Percentiles rank a stretch among this genome's conserved stretches.
phyloP scores from a whole-genome alignment of 2,329 filamentous ascomycete genomes.

The Nothophoma quercina region DNA sequence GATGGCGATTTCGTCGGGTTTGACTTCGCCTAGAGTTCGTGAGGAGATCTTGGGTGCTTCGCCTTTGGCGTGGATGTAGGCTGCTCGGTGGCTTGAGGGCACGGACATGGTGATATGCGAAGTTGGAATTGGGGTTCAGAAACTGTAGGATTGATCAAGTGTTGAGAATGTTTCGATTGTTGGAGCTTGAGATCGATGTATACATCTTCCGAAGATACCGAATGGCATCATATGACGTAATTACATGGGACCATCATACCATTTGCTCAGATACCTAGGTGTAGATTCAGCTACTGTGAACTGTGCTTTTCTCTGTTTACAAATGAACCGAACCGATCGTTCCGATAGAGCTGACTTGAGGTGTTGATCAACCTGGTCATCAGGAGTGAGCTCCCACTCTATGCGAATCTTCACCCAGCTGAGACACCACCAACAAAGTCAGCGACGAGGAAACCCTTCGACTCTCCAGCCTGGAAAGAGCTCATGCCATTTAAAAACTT shows the following conservation, averaged over 20 bases:
- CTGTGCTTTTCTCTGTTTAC: too few relatives aligned
- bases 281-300: too few relatives aligned
- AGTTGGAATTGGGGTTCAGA: background rate
- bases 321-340: too few relatives aligned
- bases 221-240: too few relatives aligned
- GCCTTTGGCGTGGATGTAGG: conserved; percentile 4
- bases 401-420: too few relatives aligned
- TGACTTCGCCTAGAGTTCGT: conserved; percentile 56
- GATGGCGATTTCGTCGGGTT: conserved; percentile 57
- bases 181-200: too few relatives aligned
- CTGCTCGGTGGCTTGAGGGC: conserved; percentile 4
- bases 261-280: too few relatives aligned
- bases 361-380: too few relatives aligned
- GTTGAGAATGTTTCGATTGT: background rate
- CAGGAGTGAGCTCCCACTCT: too few relatives aligned
- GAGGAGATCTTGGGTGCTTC: conserved; percentile 18
- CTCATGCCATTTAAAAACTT: conserved; percentile 18
- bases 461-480: conserved; percentile 4
- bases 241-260: too few relatives aligned
- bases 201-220: too few relatives aligned
- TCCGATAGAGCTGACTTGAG: too few relatives aligned
- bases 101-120: background rate
- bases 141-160: background rate
- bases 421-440: conserved; percentile 18
- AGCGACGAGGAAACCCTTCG: conserved; percentile 16